Conservation (phyloP, 805 yeast species). For the Isabelozyma heimii region DNA sequence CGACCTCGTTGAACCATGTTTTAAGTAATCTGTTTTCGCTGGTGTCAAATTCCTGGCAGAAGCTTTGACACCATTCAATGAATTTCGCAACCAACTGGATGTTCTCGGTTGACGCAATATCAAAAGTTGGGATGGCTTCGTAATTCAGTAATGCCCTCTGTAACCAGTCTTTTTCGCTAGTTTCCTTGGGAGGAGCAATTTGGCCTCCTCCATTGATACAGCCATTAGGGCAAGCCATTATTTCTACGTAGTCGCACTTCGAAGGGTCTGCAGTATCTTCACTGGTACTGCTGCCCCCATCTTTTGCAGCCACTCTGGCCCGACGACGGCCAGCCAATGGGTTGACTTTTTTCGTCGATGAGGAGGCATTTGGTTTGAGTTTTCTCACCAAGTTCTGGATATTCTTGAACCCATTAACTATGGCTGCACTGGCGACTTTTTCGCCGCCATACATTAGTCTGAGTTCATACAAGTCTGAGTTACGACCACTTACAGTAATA, state of each 20-base stretch:
- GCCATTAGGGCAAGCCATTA: slow-evolving; percentile 98
- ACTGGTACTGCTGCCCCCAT: slow-evolving; percentile 2
- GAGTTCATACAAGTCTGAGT: slow-evolving; percentile 72
- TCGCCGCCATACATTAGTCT: slow-evolving; percentile 44
- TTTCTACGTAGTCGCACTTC: slow-evolving; percentile 78
- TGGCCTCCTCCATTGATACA: slow-evolving; percentile 98
- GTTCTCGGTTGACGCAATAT: slow-evolving; percentile 7
- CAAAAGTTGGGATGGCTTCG: slow-evolving; percentile 24
- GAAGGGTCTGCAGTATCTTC: slow-evolving; percentile 54
- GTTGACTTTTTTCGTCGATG: slow-evolving; percentile 17
- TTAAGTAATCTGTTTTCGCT: slow-evolving; percentile 36
- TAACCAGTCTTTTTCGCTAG: slow-evolving; percentile 45
- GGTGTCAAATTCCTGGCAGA: slow-evolving; percentile 27
- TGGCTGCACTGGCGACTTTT: slow-evolving; percentile 54
- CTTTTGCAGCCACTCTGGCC: slow-evolving; percentile 24
- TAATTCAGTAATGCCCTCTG: slow-evolving; percentile 32
- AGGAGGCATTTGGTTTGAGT: slow-evolving; percentile 44
- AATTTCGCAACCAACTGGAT: slow-evolving; percentile 13
- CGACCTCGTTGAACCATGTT: slow-evolving; percentile 50
- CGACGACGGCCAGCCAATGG: slow-evolving; percentile 45
- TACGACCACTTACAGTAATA: slow-evolving; percentile 58
- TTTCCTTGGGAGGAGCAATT: slow-evolving; percentile 47
- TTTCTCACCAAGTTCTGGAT: slow-evolving; percentile 91
- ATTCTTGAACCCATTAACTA: slow-evolving; percentile 86
- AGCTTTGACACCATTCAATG: slow-evolving; percentile 31